Conservation (phyloP, 768 basidiomycete species). For the Paxillus involutus region DNA sequence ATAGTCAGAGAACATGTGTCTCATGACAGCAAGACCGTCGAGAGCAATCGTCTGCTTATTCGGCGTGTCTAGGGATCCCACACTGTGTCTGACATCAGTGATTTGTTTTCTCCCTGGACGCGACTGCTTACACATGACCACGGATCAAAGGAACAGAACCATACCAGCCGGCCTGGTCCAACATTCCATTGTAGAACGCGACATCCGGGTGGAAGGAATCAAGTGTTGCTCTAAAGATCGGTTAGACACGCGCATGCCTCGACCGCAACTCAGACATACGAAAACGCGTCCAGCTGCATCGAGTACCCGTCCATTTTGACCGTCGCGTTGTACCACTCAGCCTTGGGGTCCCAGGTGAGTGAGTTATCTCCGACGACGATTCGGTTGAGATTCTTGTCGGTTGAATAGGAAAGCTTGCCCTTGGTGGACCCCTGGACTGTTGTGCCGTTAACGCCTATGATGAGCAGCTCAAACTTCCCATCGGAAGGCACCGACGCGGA, state of each 20-base stretch:
- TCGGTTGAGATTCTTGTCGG: constrained; percentile 1
- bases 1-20: constrained; percentile 11
- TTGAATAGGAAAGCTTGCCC: constrained; percentile 1
- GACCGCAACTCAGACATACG: constrained; percentile 1
- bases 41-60: neutral
- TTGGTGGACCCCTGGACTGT: neutral
- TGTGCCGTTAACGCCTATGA: constrained; percentile 5
- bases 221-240: neutral
- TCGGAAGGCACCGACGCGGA: neutral
- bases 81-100: neutral
- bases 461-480: constrained; percentile 10
- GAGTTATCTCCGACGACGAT: constrained; percentile 7
- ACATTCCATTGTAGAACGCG: constrained; percentile 9
- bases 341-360: constrained; percentile 10
- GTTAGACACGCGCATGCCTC: neutral
- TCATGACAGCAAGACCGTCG: constrained; percentile 6
- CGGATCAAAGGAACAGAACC: constrained; percentile 13
- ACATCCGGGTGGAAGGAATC: constrained; percentile 16
- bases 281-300: constrained; percentile 7
- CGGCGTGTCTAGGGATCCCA: constrained; percentile 7
- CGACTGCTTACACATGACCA: constrained; percentile 9
- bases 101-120: neutral
- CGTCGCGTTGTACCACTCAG: constrained; percentile 14
- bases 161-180: constrained; percentile 9
- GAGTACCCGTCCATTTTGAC: constrained; percentile 6